Percentiles rank a stretch among this genome's conserved stretches.
Conservation (phyloP, 352 stramenopile species). For the Globisporangium ultimum region DNA sequence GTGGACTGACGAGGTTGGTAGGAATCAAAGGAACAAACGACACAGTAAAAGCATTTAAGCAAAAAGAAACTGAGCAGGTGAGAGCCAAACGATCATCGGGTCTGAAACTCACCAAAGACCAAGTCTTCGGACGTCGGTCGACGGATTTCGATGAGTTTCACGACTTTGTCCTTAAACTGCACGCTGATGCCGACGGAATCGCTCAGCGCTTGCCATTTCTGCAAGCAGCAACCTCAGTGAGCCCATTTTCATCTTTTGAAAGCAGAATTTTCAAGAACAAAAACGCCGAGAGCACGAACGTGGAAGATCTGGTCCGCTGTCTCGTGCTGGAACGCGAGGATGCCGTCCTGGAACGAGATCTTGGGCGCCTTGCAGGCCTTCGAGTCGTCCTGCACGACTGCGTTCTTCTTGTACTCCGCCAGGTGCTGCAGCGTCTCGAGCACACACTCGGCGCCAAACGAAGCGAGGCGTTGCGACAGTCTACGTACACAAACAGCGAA, state of each 20-base stretch:
- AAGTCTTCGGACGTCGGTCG: conserved; percentile 44
- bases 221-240: neutral
- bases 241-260: no score
- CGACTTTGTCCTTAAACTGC: conserved; percentile 53
- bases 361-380: conserved; percentile 65
- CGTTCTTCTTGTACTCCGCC: conserved; percentile 35
- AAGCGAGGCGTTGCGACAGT: conserved; percentile 43
- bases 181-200: conserved; percentile 69
- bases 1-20: conserved; percentile 14
- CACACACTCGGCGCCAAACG: conserved; percentile 60
- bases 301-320: conserved; percentile 52
- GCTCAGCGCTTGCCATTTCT: conserved; percentile 78
- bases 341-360: conserved; percentile 53
- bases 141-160: conserved; percentile 68
- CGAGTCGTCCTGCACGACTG: conserved; percentile 52
- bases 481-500: conserved; percentile 18
- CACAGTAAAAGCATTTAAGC: neutral
- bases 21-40: neutral
- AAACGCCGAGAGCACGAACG: conserved; percentile 23
- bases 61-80: neutral
- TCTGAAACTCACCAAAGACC: conserved; percentile 22
- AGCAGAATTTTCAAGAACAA: no score
- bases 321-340: conserved; percentile 44
- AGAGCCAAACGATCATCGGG: no score
- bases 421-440: conserved; percentile 62